phyloP scores from a whole-genome alignment of 495 filamentous ascomycete genomes.

The Pseudomonodictys pantanalensis region DNA sequence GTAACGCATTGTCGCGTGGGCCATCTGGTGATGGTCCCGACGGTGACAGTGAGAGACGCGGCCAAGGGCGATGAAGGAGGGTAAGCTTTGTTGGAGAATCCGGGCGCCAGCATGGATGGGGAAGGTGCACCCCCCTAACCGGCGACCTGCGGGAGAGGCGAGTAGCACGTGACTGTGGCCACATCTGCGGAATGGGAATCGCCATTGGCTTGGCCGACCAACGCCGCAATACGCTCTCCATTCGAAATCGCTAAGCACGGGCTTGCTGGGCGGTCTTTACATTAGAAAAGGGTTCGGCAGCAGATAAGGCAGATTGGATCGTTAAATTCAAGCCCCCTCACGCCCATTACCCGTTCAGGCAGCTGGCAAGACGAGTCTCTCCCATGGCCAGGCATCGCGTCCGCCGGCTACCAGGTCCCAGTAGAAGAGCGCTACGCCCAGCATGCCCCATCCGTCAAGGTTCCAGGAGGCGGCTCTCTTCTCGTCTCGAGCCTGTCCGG shows the following conservation, averaged over 20 bases:
- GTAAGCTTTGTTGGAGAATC: neutral
- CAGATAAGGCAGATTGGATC: constrained; percentile 12
- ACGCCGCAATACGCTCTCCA: neutral
- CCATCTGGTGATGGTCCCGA: too few species aligned
- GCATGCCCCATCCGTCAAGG: neutral
- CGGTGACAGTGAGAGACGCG: too few species aligned
- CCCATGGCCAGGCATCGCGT: constrained; percentile 1
- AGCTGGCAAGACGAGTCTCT: constrained; percentile 12
- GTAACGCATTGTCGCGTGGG: too few species aligned
- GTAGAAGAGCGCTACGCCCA: too few species aligned
- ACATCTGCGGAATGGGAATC: neutral
- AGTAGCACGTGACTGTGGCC: too few species aligned
- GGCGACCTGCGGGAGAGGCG: neutral
- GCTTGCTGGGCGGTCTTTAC: too few species aligned
- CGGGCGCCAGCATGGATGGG: neutral
- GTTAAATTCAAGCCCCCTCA: neutral
- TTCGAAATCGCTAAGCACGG: too few species aligned
- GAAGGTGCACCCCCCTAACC: neutral
- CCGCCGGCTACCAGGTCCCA: too few species aligned
- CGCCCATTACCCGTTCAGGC: constrained; percentile 2
- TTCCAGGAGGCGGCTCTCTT: too few species aligned
- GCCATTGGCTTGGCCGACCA: neutral
- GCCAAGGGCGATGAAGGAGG: too few species aligned
- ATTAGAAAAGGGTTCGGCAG: neutral
- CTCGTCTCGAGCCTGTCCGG: too few species aligned